Percentiles rank a stretch among this genome's conserved stretches.
These are phyloP conservation scores for Capsicum baccatum DNA, from an alignment of 257 asterid genomes.

Conservation along the genomic window DNA sequence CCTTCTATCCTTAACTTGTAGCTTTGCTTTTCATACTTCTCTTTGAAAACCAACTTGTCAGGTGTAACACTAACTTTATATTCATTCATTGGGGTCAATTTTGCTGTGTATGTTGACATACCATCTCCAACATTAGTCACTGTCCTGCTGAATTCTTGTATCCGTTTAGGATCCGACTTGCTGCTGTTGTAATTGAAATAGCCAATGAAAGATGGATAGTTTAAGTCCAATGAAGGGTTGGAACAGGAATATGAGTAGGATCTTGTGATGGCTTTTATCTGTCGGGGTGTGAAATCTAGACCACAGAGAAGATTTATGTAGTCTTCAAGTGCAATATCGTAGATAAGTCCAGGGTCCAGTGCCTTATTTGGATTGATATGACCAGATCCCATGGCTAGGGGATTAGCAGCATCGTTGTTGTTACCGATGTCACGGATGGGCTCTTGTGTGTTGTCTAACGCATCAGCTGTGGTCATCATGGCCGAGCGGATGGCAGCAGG, in stretches of 20 bases:
- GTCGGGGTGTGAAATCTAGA: slow-evolving; percentile 45
- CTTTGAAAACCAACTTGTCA: slow-evolving; percentile 49
- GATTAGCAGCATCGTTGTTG: slow-evolving; percentile 45
- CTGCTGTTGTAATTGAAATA: slow-evolving; percentile 38
- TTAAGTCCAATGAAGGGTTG: slow-evolving; percentile 60
- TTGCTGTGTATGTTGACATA: slow-evolving; percentile 44
- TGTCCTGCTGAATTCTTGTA: slow-evolving; percentile 54
- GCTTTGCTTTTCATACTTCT: slow-evolving; percentile 58
- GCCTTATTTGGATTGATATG: slow-evolving; percentile 72
- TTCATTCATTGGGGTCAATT: slow-evolving; percentile 41
- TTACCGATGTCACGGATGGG: slow-evolving; percentile 55
- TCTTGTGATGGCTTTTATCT: slow-evolving; percentile 51
- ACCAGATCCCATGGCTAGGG: slow-evolving; percentile 74
- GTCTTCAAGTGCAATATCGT: slow-evolving; percentile 47
- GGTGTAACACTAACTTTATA: slow-evolving; percentile 59
- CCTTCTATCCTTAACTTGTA: slow-evolving; percentile 57
- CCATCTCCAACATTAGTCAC: slow-evolving; percentile 64
- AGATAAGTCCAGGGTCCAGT: slow-evolving; percentile 67
- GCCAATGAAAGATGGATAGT: slow-evolving; percentile 76
- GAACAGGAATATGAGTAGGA: slow-evolving; percentile 51
- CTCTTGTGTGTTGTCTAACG: slow-evolving; percentile 44
- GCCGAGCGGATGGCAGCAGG: slow-evolving; percentile 75
- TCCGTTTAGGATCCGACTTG: background rate
- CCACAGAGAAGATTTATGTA: slow-evolving; percentile 59
- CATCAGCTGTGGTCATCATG: slow-evolving; percentile 70